A percentile compares a stretch with the other conserved stretches of the same genome.
Conservation (phyloP, 257 asterid genomes). For the Nicotiana tabacum region DNA sequence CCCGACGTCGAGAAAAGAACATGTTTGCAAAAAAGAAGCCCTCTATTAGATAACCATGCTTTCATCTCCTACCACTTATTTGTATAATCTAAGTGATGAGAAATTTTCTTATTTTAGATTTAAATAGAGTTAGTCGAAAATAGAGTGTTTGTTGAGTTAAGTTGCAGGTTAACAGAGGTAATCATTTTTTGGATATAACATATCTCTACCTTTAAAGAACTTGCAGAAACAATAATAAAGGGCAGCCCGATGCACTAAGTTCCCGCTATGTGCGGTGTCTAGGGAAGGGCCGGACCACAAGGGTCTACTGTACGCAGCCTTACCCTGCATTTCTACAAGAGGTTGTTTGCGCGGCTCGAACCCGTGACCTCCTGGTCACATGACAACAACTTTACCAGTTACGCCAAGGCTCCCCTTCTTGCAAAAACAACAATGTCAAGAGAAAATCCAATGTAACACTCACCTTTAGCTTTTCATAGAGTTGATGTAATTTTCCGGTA, state of each 20-base stretch:
- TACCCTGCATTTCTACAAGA: no score
- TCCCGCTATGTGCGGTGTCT: no score
- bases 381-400: no score
- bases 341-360: no score
- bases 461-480: conserved; percentile 42
- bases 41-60: not conserved
- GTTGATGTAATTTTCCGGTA: conserved; percentile 61
- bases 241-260: no score
- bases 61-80: not conserved
- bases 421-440: not conserved
- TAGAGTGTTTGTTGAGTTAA: not conserved
- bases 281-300: no score
- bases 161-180: not conserved
- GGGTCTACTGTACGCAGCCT: no score
- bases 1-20: not conserved
- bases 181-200: not conserved
- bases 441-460: not conserved
- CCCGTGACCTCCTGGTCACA: no score
- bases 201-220: not conserved
- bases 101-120: not conserved
- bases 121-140: no score
- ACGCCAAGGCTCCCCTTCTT: no score
- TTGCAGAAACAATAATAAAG: not conserved
- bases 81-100: not conserved
- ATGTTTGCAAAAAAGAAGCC: not conserved